These are phyloP conservation scores for Dactylellina parvicollis DNA, from an alignment of 2,329 filamentous ascomycete species.

Conservation along the genomic window DNA sequence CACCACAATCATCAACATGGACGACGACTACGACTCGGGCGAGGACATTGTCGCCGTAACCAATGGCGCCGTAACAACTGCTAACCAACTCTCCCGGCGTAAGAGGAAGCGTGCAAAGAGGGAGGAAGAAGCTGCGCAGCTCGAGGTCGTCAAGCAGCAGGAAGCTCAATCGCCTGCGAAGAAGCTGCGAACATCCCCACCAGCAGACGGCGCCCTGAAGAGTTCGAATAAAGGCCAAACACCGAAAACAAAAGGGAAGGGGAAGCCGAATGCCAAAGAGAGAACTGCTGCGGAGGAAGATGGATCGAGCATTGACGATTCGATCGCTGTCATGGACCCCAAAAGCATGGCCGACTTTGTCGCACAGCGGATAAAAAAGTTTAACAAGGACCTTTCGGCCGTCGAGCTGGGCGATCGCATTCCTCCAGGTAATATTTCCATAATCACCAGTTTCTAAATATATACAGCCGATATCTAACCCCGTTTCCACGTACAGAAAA, in stretches of 20 bases:
- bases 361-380: constrained; percentile 78
- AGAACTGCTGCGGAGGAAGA: constrained; percentile 36
- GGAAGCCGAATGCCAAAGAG: constrained; percentile 31
- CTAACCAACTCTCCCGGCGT: constrained; percentile 35
- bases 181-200: constrained; percentile 33
- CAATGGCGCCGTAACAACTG: constrained; percentile 23
- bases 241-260: constrained; percentile 37
- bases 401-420: constrained; percentile 86
- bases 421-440: constrained; percentile 71
- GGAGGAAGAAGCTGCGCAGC: constrained; percentile 20
- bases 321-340: constrained; percentile 83
- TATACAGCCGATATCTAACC: constrained; percentile 5
- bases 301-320: constrained; percentile 71
- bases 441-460: constrained; percentile 4
- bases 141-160: background rate
- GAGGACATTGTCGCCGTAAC: constrained; percentile 40
- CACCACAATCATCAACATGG: constrained; percentile 20
- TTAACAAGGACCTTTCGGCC: constrained; percentile 80
- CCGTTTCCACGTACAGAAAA: constrained; percentile 66
- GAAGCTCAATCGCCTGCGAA: constrained; percentile 19
- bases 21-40: constrained; percentile 54
- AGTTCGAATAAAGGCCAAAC: constrained; percentile 2
- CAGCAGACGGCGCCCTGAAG: constrained; percentile 2
- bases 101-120: constrained; percentile 46
- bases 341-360: constrained; percentile 85